Evolutionary conservation across 2,329 filamentous ascomycete genomes (phyloP).

Genomic region (Lasiodiplodia theobromae): DNA sequence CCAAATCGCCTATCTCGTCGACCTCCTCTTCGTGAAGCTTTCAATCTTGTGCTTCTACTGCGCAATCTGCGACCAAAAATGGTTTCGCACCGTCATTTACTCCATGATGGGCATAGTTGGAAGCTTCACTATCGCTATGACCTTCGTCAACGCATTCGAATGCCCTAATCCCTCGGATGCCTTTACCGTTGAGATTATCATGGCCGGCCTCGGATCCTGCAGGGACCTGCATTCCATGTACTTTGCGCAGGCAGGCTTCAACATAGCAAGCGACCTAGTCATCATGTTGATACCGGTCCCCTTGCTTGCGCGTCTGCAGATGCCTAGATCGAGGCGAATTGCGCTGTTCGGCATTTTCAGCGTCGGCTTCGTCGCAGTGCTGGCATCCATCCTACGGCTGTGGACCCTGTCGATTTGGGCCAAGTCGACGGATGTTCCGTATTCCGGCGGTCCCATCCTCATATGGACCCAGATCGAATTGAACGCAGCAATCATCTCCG

Average conservation of each 20-base stretch:
- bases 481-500: conserved; percentile 55
- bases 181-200: conserved; percentile 38
- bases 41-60: conserved; percentile 47
- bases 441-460: conserved; percentile 43
- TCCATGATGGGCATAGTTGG: conserved; percentile 41
- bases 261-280: conserved; percentile 51
- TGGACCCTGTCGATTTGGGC: conserved; percentile 47
- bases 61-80: conserved; percentile 43
- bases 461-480: conserved; percentile 59
- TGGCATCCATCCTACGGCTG: conserved; percentile 46
- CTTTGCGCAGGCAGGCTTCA: conserved; percentile 49
- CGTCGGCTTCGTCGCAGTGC: conserved; percentile 45
- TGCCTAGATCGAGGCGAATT: conserved; percentile 58
- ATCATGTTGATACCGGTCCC: conserved; percentile 56
- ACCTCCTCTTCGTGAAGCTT: conserved; percentile 42
- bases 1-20: conserved; percentile 38
- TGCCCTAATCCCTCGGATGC: conserved; percentile 42
- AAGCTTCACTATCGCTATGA: conserved; percentile 40
- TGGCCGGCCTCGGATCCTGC: conserved; percentile 39
- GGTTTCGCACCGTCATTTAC: conserved; percentile 42
- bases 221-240: conserved; percentile 43
- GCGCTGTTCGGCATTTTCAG: conserved; percentile 55
- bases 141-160: conserved; percentile 42
- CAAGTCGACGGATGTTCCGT: conserved; percentile 34
- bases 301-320: conserved; percentile 54